Conservation (phyloP, 805 yeast genomes). For the Ogataea trehaloabstinens region DNA sequence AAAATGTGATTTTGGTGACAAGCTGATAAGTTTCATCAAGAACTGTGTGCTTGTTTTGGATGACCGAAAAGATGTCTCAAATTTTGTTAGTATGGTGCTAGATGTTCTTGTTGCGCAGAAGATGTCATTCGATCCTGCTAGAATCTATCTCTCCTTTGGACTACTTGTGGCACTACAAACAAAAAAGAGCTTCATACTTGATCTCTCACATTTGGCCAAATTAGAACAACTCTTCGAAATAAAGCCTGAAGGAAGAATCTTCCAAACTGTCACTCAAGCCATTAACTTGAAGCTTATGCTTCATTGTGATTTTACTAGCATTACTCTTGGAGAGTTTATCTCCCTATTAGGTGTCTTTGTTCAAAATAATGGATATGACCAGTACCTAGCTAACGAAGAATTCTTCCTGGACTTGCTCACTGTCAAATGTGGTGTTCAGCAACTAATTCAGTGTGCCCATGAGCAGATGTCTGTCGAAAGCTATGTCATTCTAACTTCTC, state of each 20-base stretch:
- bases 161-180: conserved; percentile 47
- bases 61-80: conserved; percentile 13
- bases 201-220: conserved; percentile 28
- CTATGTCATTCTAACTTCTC: not conserved
- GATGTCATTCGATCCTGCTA: conserved; percentile 66
- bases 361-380: conserved; percentile 31
- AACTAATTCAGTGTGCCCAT: conserved; percentile 2
- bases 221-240: conserved; percentile 36
- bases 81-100: conserved; percentile 34
- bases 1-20: conserved; percentile 55
- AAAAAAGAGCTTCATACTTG: conserved; percentile 9
- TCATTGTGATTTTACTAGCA: conserved; percentile 32
- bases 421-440: conserved; percentile 15
- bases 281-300: conserved; percentile 46
- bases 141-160: conserved; percentile 60
- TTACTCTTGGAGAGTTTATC: not conserved
- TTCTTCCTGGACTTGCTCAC: conserved; percentile 36
- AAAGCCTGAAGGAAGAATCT: conserved; percentile 40
- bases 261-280: conserved; percentile 49
- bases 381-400: conserved; percentile 37
- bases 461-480: not conserved
- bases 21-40: not conserved
- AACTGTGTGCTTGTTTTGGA: conserved; percentile 28
- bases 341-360: conserved; percentile 29
- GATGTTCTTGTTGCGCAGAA: conserved; percentile 45